Evolutionary conservation across 2,329 filamentous ascomycete species (phyloP), one percentile per base, ranked within the genome.

Genomic region (Colletotrichum chrysophilum): DNA sequence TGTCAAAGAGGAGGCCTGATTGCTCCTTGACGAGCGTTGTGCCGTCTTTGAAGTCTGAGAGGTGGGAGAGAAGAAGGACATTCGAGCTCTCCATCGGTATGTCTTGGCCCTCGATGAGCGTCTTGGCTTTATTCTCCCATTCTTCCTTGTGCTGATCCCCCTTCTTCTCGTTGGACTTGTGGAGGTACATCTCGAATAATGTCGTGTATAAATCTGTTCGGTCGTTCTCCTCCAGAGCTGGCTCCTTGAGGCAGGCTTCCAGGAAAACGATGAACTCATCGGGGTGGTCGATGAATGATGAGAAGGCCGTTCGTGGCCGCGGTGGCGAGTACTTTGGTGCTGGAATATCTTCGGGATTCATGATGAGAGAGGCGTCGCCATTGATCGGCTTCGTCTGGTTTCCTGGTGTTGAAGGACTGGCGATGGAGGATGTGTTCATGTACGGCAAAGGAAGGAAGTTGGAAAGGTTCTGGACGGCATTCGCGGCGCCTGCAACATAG

Each of bases 111-210:
- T 97, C 93, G 71, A 99, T 96, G 28, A 98, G 90, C 77, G 92
- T 93, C 86, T 97, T 98, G 0, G 97, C 97, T 83, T 97, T 98
- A 58, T 89, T 89, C 82, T 98, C 95, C 96, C 97, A 99, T 78
- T 94, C 91, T 79, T 94, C 91, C 78, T 93, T 93, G 77, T 96
- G 85, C 82, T 84, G 84, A 62, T 88, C 87, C 12, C 93, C 93
- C 80, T 93, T 94, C 80, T 93, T 93, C 74, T 93, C 91, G 75
- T 93, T 94, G 26, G 96, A 94, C 80, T 96, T 97, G 83, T 98
- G 94, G 10, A 99, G 88, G 82, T 98, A 99, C 94, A 99, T 98
- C 84, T 99, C 97, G 81, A 99, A 98, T 16, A 99, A 85, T 0
- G 97, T 98, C 0, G 96, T 98, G 81, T 97, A 97, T 18, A 99